These are phyloP conservation scores for Gamsiella multidivaricata DNA, from an alignment of 192 early-diverging fungal genomes.

Conservation along the genomic window DNA sequence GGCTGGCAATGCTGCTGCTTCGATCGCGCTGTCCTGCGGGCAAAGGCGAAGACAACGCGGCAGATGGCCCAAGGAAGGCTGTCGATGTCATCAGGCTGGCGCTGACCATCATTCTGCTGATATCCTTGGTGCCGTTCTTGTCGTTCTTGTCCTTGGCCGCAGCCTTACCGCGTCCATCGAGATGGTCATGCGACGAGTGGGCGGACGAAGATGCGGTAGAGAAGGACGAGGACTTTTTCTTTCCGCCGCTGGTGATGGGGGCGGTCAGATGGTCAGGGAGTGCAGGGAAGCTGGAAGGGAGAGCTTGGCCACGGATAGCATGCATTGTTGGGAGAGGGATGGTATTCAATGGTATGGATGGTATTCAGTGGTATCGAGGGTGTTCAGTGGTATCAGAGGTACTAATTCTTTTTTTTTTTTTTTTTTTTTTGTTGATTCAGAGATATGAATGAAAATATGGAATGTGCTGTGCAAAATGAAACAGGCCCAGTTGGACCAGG, in stretches of 20 bases:
- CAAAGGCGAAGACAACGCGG: not conserved
- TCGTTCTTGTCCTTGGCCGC: not conserved
- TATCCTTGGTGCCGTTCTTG: not conserved
- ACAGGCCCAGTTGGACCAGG: too few species aligned
- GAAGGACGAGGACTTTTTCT: not conserved
- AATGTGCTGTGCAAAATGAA: not conserved
- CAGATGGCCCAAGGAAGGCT: slow-evolving; percentile 8
- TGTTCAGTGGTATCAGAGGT: too few species aligned
- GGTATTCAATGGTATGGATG: too few species aligned
- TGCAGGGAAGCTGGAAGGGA: not conserved
- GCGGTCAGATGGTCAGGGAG: not conserved
- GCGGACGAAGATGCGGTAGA: not conserved
- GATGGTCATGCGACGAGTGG: not conserved
- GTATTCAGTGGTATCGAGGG: too few species aligned
- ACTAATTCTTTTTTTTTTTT: not conserved
- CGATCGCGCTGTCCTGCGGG: too few species aligned
- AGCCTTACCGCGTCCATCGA: not conserved
- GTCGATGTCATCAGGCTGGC: slow-evolving; percentile 22
- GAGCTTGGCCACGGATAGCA: slow-evolving; percentile 12
- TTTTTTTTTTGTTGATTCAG: not conserved
- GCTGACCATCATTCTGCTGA: slow-evolving; percentile 7
- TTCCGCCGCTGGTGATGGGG: not conserved
- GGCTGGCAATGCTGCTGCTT: slow-evolving; percentile 17
- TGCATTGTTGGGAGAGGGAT: slow-evolving; percentile 3
- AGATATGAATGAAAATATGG: not conserved